Conservation (phyloP, 345 rosid species). For the Nephelium lappaceum region DNA sequence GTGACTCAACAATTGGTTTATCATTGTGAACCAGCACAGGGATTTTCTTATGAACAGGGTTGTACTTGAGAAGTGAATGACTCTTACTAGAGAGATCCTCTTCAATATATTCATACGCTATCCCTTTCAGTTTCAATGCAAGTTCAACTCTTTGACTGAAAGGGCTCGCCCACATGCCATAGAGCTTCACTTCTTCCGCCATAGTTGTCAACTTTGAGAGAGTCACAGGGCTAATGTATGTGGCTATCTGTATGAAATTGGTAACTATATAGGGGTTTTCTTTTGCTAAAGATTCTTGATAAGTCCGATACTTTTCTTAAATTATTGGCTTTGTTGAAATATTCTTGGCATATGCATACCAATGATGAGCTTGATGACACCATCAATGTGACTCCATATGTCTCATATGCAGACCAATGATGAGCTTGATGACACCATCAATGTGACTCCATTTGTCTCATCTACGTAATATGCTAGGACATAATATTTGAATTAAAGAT, state of each 20-base stretch:
- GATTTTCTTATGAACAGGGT: slow-evolving; percentile 42
- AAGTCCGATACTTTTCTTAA: no score
- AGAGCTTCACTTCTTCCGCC: slow-evolving; percentile 41
- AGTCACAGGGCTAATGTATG: background rate
- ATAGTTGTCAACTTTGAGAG: background rate
- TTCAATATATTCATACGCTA: slow-evolving; percentile 39
- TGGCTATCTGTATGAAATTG: background rate
- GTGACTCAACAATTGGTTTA: slow-evolving; percentile 42
- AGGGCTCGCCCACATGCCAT: slow-evolving; percentile 44
- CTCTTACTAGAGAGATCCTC: slow-evolving; percentile 41
- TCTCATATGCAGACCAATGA: no score
- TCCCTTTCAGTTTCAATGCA: slow-evolving; percentile 46
- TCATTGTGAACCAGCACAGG: slow-evolving; percentile 53
- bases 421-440: no score
- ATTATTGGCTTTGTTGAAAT: no score
- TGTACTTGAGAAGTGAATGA: slow-evolving; percentile 36
- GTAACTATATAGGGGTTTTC: background rate
- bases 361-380: no score
- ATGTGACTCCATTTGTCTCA: no score
- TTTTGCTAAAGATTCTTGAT: no score
- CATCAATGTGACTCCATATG: no score
- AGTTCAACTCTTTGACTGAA: slow-evolving; percentile 39
- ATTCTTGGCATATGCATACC: no score
- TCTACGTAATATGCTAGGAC: no score
- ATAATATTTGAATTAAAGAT: no score